phyloP scores from a whole-genome alignment of 2,329 filamentous ascomycete species.

The Anisogramma anomala region DNA sequence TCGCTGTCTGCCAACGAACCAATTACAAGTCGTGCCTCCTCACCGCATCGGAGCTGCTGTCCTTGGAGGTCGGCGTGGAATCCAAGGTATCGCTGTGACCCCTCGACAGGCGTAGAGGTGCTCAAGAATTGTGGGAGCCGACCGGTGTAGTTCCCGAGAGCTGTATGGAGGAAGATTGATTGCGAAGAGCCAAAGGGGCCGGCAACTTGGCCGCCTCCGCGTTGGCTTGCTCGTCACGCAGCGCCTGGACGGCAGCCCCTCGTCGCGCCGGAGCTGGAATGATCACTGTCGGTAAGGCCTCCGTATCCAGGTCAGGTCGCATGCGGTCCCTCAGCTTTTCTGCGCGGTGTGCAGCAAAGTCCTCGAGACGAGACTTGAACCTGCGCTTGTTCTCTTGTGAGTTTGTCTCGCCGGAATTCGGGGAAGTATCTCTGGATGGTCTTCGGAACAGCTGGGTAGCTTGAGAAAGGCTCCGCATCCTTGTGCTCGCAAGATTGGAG shows the following conservation, averaged over 20 bases:
- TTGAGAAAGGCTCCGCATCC: constrained; percentile 24
- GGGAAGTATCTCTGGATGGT: constrained; percentile 6
- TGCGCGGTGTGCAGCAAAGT: constrained; percentile 49
- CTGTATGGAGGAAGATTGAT: constrained; percentile 3
- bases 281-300: constrained; percentile 45
- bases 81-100: constrained; percentile 5
- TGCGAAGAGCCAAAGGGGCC: constrained; percentile 1
- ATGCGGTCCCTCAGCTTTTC: constrained; percentile 48
- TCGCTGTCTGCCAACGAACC: too few species aligned
- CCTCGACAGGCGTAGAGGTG: constrained; percentile 10
- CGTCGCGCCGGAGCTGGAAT: constrained; percentile 51
- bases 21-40: not conserved
- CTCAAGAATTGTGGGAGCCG: not conserved
- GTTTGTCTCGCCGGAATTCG: constrained; percentile 6
- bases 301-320: constrained; percentile 40
- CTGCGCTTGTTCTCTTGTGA: constrained; percentile 34
- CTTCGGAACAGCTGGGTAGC: constrained; percentile 21
- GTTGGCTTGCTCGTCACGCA: constrained; percentile 42
- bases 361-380: constrained; percentile 43
- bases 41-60: constrained; percentile 1
- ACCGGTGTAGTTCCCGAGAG: constrained; percentile 1
- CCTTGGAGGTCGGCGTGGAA: not conserved
- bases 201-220: not conserved
- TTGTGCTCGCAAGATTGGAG: not conserved
- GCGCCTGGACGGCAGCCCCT: constrained; percentile 43